Conservation (phyloP, 164 flowering plant genomes). For the Chimonanthus salicifolius region DNA sequence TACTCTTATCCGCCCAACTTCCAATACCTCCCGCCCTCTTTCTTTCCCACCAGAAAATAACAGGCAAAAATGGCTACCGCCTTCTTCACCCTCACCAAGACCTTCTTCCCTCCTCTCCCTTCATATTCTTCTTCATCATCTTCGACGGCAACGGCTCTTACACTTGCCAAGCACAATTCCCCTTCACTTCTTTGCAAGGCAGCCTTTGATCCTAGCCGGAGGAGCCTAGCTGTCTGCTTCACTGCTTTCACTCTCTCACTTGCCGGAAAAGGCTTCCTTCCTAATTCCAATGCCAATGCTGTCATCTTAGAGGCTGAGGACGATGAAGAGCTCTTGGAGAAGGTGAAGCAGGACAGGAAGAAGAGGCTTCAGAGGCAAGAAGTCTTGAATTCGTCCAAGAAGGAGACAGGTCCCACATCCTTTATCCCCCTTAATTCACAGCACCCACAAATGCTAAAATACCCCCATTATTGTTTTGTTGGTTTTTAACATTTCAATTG, state of each 20-base stretch:
- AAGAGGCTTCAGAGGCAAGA: conserved; percentile 80
- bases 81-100: conserved; percentile 36
- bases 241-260: conserved; percentile 33
- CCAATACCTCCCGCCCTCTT: conserved; percentile 13
- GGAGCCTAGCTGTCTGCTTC: conserved; percentile 32
- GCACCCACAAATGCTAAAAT: not conserved
- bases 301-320: conserved; percentile 83
- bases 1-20: conserved; percentile 14
- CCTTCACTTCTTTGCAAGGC: conserved; percentile 28
- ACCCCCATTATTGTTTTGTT: not conserved
- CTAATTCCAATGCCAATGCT: conserved; percentile 36
- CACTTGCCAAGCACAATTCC: conserved; percentile 6
- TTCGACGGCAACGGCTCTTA: conserved; percentile 9
- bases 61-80: conserved; percentile 36
- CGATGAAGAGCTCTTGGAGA: conserved; percentile 79
- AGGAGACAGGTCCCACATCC: conserved; percentile 50
- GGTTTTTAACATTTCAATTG: not conserved
- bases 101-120: conserved; percentile 19
- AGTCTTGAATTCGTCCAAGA: conserved; percentile 44
- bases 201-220: conserved; percentile 19
- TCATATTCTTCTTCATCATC: conserved; percentile 27
- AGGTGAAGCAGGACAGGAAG: conserved; percentile 68
- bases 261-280: conserved; percentile 12
- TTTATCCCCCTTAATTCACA: not conserved
- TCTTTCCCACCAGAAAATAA: conserved; percentile 24